Percentiles rank a stretch among this genome's conserved stretches.
phyloP scores from a whole-genome alignment of 129 eudicot species.

The Sambucus nigra region DNA sequence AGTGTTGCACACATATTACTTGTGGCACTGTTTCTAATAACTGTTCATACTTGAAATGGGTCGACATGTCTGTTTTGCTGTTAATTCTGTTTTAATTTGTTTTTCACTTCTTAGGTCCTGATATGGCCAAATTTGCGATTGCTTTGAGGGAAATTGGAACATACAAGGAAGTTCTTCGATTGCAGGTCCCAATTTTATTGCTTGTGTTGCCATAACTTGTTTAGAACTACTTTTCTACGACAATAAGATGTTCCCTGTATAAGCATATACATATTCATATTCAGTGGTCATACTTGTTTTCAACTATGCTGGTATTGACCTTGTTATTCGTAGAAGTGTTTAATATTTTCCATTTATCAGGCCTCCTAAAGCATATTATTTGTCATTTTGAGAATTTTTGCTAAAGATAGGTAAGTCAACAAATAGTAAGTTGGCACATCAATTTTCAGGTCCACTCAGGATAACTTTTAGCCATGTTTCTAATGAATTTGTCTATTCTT shows the following conservation, averaged over 20 bases:
- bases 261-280: too few species aligned
- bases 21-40: too few species aligned
- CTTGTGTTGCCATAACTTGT: not conserved
- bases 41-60: too few species aligned
- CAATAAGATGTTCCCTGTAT: not conserved
- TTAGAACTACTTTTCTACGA: not conserved
- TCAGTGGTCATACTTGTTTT: too few species aligned
- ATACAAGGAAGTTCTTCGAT: constrained; percentile 74
- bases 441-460: not conserved
- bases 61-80: constrained; percentile 7
- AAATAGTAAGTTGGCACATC: not conserved
- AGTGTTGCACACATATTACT: too few species aligned
- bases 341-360: not conserved
- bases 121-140: constrained; percentile 72
- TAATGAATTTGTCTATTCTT: not conserved
- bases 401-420: not conserved
- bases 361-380: too few species aligned
- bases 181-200: constrained; percentile 44
- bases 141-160: constrained; percentile 81
- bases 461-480: too few species aligned
- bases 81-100: not conserved
- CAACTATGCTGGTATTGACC: not conserved
- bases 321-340: not conserved
- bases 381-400: not conserved
- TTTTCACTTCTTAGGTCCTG: constrained; percentile 48